These are phyloP conservation scores for Akanthomyces uredinophilus DNA, from an alignment of 2,329 filamentous ascomycete genomes.

Conservation along the genomic window DNA sequence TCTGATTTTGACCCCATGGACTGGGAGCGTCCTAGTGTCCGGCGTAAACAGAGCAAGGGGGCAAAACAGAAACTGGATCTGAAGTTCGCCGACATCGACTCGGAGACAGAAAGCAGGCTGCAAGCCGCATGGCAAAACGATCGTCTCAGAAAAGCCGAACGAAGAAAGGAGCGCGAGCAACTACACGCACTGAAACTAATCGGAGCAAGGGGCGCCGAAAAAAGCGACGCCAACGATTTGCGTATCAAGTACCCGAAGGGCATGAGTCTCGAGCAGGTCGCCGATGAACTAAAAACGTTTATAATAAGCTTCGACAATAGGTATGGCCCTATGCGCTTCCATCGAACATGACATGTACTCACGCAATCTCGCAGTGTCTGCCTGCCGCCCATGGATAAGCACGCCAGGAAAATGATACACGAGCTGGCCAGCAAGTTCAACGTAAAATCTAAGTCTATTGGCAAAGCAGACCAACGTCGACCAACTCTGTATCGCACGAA, in stretches of 20 bases:
- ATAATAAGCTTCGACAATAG: constrained; percentile 57
- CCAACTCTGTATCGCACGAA: constrained; percentile 72
- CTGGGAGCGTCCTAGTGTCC: constrained; percentile 64
- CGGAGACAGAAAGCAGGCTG: constrained; percentile 59
- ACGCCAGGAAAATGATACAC: constrained; percentile 73
- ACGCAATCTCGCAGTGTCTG: constrained; percentile 49
- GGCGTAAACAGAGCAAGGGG: constrained; percentile 57
- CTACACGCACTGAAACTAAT: constrained; percentile 62
- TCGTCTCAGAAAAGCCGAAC: constrained; percentile 63
- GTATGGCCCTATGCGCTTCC: constrained; percentile 33
- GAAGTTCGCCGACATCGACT: constrained; percentile 54
- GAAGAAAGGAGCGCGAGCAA: constrained; percentile 65
- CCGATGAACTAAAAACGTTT: constrained; percentile 68
- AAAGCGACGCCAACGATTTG: constrained; percentile 51
- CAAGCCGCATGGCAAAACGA: constrained; percentile 61
- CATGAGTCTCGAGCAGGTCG: constrained; percentile 65
- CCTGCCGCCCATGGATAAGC: constrained; percentile 78
- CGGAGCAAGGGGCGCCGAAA: constrained; percentile 48
- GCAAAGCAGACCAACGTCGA: constrained; percentile 66
- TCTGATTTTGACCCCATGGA: constrained; percentile 83
- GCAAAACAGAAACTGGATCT: constrained; percentile 42
- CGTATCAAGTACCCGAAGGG: constrained; percentile 68
- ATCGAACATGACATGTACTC: constrained; percentile 8
- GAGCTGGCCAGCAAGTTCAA: constrained; percentile 69
- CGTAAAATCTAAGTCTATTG: constrained; percentile 79